These are phyloP conservation scores for Apiotrichum siamense DNA, from an alignment of 1,284 basidiomycete species.

Conservation along the genomic window DNA sequence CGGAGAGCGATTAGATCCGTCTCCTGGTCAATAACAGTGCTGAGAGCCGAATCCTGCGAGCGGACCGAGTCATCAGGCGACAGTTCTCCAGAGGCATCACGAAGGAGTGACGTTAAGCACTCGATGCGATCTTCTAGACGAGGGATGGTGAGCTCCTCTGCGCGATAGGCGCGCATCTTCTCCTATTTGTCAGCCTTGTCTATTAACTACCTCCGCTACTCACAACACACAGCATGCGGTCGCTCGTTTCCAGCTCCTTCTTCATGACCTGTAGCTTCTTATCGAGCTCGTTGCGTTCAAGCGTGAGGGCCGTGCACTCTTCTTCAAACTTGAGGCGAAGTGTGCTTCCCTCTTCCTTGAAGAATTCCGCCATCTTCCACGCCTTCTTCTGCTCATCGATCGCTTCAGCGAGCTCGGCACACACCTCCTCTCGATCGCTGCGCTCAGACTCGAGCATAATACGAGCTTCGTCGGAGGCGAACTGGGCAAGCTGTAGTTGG, in stretches of 20 bases:
- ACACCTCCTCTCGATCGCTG: not conserved
- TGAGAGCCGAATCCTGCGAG: not conserved
- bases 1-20: not conserved
- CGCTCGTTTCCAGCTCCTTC: not conserved
- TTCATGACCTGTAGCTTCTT: not conserved
- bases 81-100: not conserved
- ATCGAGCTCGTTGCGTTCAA: not conserved
- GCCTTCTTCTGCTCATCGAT: not conserved
- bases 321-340: not conserved
- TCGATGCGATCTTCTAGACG: slow-evolving; percentile 5
- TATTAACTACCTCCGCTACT: not conserved
- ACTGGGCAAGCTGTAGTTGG: not conserved
- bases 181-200: not conserved
- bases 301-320: not conserved
- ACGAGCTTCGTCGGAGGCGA: not conserved
- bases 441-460: not conserved
- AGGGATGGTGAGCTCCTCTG: not conserved
- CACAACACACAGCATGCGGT: not conserved
- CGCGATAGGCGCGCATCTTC: not conserved
- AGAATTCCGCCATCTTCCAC: slow-evolving; percentile 1
- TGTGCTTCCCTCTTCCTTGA: not conserved
- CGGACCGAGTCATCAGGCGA: not conserved
- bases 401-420: not conserved
- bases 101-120: not conserved
- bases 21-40: slow-evolving; percentile 4